These are phyloP conservation scores for Cucurbitaria berberidis DNA, from an alignment of 2,329 filamentous ascomycete genomes.

Conservation along the genomic window DNA sequence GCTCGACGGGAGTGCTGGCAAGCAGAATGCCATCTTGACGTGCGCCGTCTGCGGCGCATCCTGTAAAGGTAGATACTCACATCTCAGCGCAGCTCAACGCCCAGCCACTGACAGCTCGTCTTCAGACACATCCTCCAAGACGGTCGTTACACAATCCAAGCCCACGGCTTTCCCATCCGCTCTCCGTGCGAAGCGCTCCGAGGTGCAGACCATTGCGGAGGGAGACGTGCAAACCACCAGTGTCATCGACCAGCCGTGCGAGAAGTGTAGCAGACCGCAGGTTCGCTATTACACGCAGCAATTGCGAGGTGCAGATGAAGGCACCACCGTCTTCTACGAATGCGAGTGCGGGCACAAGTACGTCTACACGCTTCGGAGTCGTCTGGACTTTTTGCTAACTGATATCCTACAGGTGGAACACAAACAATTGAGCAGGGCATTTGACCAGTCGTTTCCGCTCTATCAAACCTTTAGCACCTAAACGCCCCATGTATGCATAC, in stretches of 20 bases:
- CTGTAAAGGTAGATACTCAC: constrained; percentile 71
- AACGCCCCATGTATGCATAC: constrained; percentile 37
- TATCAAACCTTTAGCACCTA: constrained; percentile 17
- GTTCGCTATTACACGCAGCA: constrained; percentile 87
- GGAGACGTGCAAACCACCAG: constrained; percentile 79
- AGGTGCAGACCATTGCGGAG: constrained; percentile 78
- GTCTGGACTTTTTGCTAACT: constrained; percentile 22
- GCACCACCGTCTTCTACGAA: constrained; percentile 87
- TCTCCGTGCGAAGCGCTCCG: constrained; percentile 85
- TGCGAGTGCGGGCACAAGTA: constrained; percentile 89
- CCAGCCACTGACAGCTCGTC: constrained; percentile 4
- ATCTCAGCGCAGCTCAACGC: not conserved
- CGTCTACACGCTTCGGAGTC: constrained; percentile 37
- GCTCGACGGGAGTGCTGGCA: constrained; percentile 79
- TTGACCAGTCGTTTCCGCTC: constrained; percentile 13
- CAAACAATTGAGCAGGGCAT: constrained; percentile 64
- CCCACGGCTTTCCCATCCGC: constrained; percentile 87
- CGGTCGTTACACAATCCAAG: constrained; percentile 82
- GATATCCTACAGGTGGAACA: constrained; percentile 55
- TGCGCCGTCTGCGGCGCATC: constrained; percentile 87
- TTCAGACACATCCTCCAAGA: constrained; percentile 62
- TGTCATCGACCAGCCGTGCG: constrained; percentile 71
- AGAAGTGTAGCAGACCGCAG: constrained; percentile 79
- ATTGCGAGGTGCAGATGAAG: constrained; percentile 91
- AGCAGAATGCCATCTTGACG: constrained; percentile 73